These are phyloP conservation scores for Plasmodium gonderi DNA, from an alignment of 169 alveolate species.

Conservation along the genomic window DNA sequence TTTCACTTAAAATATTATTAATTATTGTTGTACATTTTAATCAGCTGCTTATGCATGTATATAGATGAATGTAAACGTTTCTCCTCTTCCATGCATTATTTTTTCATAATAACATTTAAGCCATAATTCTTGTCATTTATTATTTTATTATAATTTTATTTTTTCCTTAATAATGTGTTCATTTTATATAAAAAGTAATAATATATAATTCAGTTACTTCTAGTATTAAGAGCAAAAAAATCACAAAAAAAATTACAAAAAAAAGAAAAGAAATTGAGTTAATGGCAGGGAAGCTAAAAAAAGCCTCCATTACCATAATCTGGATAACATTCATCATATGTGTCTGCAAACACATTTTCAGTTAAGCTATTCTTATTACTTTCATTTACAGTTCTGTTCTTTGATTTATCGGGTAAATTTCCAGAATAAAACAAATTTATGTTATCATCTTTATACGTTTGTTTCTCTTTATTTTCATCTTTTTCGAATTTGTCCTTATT, in stretches of 20 bases:
- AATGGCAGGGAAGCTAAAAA: background rate
- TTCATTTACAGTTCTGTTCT: background rate
- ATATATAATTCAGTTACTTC: background rate
- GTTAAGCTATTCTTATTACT: constrained; percentile 36
- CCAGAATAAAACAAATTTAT: constrained; percentile 13
- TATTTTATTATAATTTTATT: background rate
- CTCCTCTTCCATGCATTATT: background rate
- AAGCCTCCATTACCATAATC: constrained; percentile 4
- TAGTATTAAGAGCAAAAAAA: background rate
- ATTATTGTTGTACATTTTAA: background rate
- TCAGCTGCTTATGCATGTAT: background rate
- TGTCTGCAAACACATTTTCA: constrained; percentile 35
- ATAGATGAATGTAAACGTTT: background rate
- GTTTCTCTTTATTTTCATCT: background rate
- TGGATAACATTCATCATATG: constrained; percentile 75
- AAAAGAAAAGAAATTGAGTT: background rate
- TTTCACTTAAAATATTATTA: background rate
- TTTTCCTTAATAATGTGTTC: constrained; percentile 53
- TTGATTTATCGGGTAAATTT: constrained; percentile 1
- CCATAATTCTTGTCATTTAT: background rate
- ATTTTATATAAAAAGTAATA: background rate
- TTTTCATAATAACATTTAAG: background rate
- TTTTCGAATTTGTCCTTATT: background rate
- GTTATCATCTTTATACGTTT: background rate
- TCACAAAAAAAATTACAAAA: background rate